These are phyloP conservation scores for Geotrichum phurueaensis DNA, from an alignment of 1,139 yeast genomes.

Conservation along the genomic window DNA sequence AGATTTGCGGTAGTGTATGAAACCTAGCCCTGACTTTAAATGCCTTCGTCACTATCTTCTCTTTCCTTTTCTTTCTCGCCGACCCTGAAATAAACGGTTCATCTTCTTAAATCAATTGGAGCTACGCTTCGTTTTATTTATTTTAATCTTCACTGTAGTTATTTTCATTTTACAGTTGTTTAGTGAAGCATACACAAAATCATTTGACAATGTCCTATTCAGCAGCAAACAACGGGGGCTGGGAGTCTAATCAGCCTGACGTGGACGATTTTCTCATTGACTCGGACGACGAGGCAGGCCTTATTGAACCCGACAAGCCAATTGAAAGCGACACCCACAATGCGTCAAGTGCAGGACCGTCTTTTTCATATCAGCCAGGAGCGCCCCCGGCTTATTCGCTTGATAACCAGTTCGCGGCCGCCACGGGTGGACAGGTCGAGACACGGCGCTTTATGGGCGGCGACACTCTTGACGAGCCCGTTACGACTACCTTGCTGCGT, in stretches of 20 bases:
- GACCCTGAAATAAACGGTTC: not conserved
- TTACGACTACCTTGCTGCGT: slow-evolving; percentile 57
- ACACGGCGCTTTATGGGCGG: slow-evolving; percentile 78
- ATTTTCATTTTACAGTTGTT: not conserved
- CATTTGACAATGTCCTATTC: slow-evolving; percentile 21
- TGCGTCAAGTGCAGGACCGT: slow-evolving; percentile 9
- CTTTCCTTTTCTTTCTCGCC: not conserved
- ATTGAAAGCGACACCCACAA: slow-evolving; percentile 21
- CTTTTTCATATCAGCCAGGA: slow-evolving; percentile 13
- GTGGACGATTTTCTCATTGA: slow-evolving; percentile 21
- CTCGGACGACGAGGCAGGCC: slow-evolving; percentile 22
- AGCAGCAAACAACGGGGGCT: slow-evolving; percentile 15
- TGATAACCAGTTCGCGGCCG: slow-evolving; percentile 14
- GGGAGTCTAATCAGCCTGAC: slow-evolving; percentile 17
- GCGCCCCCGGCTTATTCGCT: slow-evolving; percentile 21
- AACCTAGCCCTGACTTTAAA: not conserved
- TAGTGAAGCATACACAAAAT: not conserved
- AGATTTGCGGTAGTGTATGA: not conserved
- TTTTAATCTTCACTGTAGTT: not conserved
- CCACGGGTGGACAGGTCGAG: slow-evolving; percentile 47
- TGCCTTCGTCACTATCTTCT: slow-evolving; percentile 7
- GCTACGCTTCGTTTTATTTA: not conserved
- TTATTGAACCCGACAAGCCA: slow-evolving; percentile 20
- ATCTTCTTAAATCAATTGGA: not conserved
- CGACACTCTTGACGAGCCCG: slow-evolving; percentile 81